These are phyloP conservation scores for Castanea sativa DNA, from an alignment of 306 rosid species.

Conservation along the genomic window DNA sequence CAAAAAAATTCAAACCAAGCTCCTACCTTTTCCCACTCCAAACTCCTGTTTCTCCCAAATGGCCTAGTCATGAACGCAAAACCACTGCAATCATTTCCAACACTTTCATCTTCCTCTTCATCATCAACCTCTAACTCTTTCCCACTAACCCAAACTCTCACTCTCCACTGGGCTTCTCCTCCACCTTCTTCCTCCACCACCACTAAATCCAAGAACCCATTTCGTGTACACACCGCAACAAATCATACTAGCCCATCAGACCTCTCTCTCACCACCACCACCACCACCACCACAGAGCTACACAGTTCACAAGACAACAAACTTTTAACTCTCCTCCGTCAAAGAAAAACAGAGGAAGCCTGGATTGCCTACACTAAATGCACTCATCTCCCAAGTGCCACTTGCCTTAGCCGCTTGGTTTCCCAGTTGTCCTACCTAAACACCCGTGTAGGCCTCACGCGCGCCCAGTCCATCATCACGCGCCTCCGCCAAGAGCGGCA, in stretches of 20 bases:
- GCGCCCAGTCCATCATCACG: slow-evolving; percentile 85
- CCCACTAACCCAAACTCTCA: slow-evolving; percentile 20
- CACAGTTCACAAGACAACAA: slow-evolving; percentile 46
- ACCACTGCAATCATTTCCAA: slow-evolving; percentile 21
- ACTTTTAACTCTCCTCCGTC: slow-evolving; percentile 65
- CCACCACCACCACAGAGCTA: slow-evolving; percentile 16
- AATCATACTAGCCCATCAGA: slow-evolving; percentile 37
- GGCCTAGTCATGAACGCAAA: slow-evolving; percentile 63
- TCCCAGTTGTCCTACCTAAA: slow-evolving; percentile 70
- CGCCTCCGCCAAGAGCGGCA: slow-evolving; percentile 92
- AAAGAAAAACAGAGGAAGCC: slow-evolving; percentile 80
- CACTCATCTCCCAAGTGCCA: slow-evolving; percentile 62
- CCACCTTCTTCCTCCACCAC: slow-evolving; percentile 32
- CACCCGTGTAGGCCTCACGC: slow-evolving; percentile 52
- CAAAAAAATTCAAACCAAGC: neutral
- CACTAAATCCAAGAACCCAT: slow-evolving; percentile 21
- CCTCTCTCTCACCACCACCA: slow-evolving; percentile 26
- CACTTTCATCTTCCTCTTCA: slow-evolving; percentile 22
- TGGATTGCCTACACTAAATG: slow-evolving; percentile 60
- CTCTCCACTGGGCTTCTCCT: slow-evolving; percentile 25
- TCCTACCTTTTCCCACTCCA: neutral
- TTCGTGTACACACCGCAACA: slow-evolving; percentile 25
- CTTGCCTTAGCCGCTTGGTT: slow-evolving; percentile 84
- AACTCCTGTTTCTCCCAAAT: slow-evolving; percentile 24
- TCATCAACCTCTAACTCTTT: slow-evolving; percentile 18